These are phyloP conservation scores for Conoideocrella luteorostrata DNA, from an alignment of 2,329 filamentous ascomycete species.

Conservation along the genomic window DNA sequence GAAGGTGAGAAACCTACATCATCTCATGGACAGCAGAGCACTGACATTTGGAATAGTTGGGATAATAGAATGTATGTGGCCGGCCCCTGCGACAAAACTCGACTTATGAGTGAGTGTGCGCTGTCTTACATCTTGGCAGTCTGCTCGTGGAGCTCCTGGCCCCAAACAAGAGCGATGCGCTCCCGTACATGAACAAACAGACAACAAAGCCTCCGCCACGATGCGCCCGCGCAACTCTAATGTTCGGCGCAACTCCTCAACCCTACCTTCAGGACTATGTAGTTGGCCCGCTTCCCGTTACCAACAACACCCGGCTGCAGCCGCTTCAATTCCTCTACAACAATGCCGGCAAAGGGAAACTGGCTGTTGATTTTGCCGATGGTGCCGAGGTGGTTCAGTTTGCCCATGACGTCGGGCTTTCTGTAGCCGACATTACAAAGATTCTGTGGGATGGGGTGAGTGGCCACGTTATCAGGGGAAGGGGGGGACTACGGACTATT, in stretches of 20 bases:
- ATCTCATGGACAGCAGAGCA: neutral
- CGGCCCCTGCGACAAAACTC: neutral
- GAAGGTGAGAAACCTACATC: neutral
- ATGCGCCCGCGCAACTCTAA: conserved; percentile 38
- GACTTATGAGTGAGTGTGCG: neutral
- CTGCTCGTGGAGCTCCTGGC: conserved; percentile 27
- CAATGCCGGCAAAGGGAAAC: conserved; percentile 28
- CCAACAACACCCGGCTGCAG: conserved; percentile 28
- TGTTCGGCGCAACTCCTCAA: conserved; percentile 29
- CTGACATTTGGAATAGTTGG: neutral
- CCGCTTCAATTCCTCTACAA: neutral
- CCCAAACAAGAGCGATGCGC: conserved; percentile 43
- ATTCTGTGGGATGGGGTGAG: neutral
- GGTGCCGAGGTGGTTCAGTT: neutral
- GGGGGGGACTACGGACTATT: too few relatives aligned
- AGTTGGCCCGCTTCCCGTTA: conserved; percentile 42
- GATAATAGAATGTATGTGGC: neutral
- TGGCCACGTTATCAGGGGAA: neutral
- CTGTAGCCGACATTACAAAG: neutral
- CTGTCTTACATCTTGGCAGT: too few relatives aligned
- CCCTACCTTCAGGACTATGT: conserved; percentile 37
- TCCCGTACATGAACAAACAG: conserved; percentile 36
- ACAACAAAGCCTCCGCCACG: conserved; percentile 26
- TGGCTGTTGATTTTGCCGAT: neutral
- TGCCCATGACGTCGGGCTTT: neutral